phyloP scores from a whole-genome alignment of 495 filamentous ascomycete genomes.

The Neurospora tetrasperma region DNA sequence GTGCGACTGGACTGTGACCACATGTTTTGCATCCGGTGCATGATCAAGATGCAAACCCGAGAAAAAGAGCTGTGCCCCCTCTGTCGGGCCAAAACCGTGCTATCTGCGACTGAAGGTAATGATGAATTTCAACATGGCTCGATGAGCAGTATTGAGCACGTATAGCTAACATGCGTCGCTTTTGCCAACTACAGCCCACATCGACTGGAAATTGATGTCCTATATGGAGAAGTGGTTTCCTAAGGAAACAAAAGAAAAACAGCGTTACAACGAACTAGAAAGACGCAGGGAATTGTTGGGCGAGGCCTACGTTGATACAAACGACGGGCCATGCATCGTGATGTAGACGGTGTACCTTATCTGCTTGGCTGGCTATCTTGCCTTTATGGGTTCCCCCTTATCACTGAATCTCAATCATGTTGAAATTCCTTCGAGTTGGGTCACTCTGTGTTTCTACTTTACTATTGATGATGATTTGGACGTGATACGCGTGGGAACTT shows the following conservation, averaged over 20 bases:
- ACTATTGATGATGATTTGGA: background rate
- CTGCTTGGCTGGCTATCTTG: background rate
- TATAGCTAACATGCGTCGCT: background rate
- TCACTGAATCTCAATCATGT: background rate
- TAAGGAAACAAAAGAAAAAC: slow-evolving; percentile 55
- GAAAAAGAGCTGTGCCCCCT: slow-evolving; percentile 52
- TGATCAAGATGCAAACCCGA: slow-evolving; percentile 57
- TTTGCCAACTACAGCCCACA: slow-evolving; percentile 33
- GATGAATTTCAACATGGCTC: slow-evolving; percentile 1
- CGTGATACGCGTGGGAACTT: background rate
- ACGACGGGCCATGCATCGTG: slow-evolving; percentile 36
- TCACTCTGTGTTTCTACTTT: background rate
- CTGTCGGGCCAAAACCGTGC: slow-evolving; percentile 51
- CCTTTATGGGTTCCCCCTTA: background rate
- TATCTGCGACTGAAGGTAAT: slow-evolving; percentile 46
- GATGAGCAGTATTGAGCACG: background rate
- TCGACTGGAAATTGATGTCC: slow-evolving; percentile 45
- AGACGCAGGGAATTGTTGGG: slow-evolving; percentile 45
- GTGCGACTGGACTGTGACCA: slow-evolving; percentile 55
- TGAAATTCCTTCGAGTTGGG: background rate
- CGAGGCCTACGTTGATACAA: slow-evolving; percentile 28
- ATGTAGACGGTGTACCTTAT: slow-evolving; percentile 9
- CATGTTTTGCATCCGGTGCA: slow-evolving; percentile 62
- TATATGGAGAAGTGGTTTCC: slow-evolving; percentile 48
- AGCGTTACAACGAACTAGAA: slow-evolving; percentile 45